Evolutionary conservation across 1,139 yeast genomes (phyloP).

Genomic region (Geotrichum macrosporum): DNA sequence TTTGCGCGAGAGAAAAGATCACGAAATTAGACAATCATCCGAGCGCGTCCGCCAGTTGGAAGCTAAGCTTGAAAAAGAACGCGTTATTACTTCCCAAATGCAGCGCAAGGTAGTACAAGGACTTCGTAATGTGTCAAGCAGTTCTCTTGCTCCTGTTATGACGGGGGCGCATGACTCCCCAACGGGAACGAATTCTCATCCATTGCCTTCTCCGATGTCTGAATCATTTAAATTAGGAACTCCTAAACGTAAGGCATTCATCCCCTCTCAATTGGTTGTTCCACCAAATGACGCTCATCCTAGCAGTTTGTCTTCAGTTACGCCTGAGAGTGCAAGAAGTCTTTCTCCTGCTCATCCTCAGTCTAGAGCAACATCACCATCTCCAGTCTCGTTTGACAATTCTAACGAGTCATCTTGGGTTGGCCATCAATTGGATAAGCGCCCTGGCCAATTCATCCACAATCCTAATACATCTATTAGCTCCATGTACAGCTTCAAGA

Average conservation of each 20-base stretch:
- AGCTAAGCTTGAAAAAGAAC: conserved; percentile 31
- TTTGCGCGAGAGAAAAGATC: conserved; percentile 39
- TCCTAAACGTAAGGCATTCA: conserved; percentile 1
- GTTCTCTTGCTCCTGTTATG: background rate
- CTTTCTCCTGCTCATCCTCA: conserved; percentile 23
- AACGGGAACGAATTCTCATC: background rate
- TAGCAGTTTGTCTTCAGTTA: conserved; percentile 1
- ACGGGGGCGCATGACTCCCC: too few species aligned
- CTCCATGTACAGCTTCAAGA: conserved; percentile 6
- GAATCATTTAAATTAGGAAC: conserved; percentile 2
- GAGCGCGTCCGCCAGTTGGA: conserved; percentile 36
- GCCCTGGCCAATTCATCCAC: conserved; percentile 1
- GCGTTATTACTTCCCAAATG: conserved; percentile 24
- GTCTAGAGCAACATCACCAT: conserved; percentile 28
- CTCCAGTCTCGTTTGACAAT: conserved; percentile 26
- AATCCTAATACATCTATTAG: conserved; percentile 4
- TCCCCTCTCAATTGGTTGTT: background rate
- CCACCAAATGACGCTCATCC: background rate
- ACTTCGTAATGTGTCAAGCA: conserved; percentile 19
- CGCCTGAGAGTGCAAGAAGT: conserved; percentile 23
- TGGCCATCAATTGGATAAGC: conserved; percentile 23
- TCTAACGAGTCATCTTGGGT: conserved; percentile 34
- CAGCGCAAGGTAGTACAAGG: conserved; percentile 32
- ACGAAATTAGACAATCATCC: conserved; percentile 34
- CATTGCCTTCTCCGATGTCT: background rate